These are phyloP conservation scores for Clarireedia hainanense DNA, from an alignment of 2,329 filamentous ascomycete species.

Conservation along the genomic window DNA sequence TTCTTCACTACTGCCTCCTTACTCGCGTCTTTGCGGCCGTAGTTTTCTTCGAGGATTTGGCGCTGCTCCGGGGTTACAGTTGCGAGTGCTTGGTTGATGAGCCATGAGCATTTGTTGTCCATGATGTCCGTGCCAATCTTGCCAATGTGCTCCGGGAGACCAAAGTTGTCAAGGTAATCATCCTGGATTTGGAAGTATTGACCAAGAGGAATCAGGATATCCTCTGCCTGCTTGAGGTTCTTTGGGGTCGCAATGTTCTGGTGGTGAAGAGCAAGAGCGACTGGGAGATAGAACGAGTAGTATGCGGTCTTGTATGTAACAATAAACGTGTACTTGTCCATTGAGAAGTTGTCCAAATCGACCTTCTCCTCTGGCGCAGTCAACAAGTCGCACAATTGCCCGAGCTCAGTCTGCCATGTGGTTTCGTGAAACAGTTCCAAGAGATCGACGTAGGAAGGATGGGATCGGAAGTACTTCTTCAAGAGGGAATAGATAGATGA, in stretches of 20 bases:
- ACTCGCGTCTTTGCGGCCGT: slow-evolving; percentile 80
- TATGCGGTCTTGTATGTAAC: slow-evolving; percentile 99
- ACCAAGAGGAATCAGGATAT: slow-evolving; percentile 92
- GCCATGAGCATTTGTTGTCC: slow-evolving; percentile 99
- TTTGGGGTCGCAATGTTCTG: slow-evolving; percentile 75
- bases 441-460: slow-evolving; percentile 83
- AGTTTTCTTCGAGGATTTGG: slow-evolving; percentile 81
- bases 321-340: slow-evolving; percentile 95
- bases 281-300: slow-evolving; percentile 98
- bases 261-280: slow-evolving; percentile 82
- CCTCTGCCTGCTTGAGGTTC: slow-evolving; percentile 82
- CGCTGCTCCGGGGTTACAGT: slow-evolving; percentile 78
- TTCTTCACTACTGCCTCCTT: slow-evolving; percentile 83
- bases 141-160: slow-evolving; percentile 83
- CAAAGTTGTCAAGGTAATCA: slow-evolving; percentile 98
- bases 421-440: slow-evolving; percentile 95
- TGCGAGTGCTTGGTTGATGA: slow-evolving; percentile 88
- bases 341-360: slow-evolving; percentile 88
- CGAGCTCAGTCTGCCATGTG: slow-evolving; percentile 89
- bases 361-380: slow-evolving; percentile 92
- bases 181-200: slow-evolving; percentile 99
- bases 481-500: slow-evolving; percentile 81
- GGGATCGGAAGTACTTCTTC: slow-evolving; percentile 85
- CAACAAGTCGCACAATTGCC: slow-evolving; percentile 88
- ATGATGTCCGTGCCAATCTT: slow-evolving; percentile 99